A percentile compares a stretch with the other conserved stretches of the same genome.
Evolutionary conservation across 1,139 yeast genomes (phyloP).

Genomic region (Lizanozyma gosingica): DNA sequence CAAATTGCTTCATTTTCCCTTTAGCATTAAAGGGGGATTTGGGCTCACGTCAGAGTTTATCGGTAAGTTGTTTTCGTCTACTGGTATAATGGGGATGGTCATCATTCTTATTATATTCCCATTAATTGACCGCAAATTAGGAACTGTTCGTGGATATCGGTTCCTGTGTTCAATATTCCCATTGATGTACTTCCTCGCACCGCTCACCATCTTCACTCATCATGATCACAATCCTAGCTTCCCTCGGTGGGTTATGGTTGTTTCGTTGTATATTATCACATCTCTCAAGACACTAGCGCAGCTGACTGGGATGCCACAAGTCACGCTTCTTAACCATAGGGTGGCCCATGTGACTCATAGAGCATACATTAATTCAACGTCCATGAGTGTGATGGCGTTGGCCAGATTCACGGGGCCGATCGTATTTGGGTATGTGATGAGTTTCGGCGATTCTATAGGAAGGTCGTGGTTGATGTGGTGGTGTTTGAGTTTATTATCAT

Average conservation of each 20-base stretch:
- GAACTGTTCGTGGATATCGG: conserved; percentile 15
- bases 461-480: conserved; percentile 48
- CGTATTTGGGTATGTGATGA: conserved; percentile 48
- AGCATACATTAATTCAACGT: conserved; percentile 43
- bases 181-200: conserved; percentile 14
- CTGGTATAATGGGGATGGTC: conserved; percentile 18
- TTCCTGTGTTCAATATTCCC: conserved; percentile 16
- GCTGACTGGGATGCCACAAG: conserved; percentile 32
- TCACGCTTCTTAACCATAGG: conserved; percentile 36
- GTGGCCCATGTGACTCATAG: conserved; percentile 40
- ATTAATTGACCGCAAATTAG: conserved; percentile 14
- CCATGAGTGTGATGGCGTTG: conserved; percentile 41
- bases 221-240: conserved; percentile 10
- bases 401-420: conserved; percentile 55
- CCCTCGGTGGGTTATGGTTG: conserved; percentile 11
- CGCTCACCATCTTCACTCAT: conserved; percentile 16
- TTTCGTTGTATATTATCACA: conserved; percentile 11
- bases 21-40: conserved; percentile 14
- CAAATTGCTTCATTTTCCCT: conserved; percentile 17
- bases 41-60: conserved; percentile 15
- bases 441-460: conserved; percentile 32
- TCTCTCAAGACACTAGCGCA: conserved; percentile 22
- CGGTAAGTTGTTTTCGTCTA: conserved; percentile 17
- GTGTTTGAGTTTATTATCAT: conserved; percentile 19
- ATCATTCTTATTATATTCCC: conserved; percentile 17